A percentile compares a stretch with the other conserved stretches of the same genome.
Evolutionary conservation across 2,329 filamentous ascomycete species (phyloP).

Genomic region (Orbilia ellipsospora): DNA sequence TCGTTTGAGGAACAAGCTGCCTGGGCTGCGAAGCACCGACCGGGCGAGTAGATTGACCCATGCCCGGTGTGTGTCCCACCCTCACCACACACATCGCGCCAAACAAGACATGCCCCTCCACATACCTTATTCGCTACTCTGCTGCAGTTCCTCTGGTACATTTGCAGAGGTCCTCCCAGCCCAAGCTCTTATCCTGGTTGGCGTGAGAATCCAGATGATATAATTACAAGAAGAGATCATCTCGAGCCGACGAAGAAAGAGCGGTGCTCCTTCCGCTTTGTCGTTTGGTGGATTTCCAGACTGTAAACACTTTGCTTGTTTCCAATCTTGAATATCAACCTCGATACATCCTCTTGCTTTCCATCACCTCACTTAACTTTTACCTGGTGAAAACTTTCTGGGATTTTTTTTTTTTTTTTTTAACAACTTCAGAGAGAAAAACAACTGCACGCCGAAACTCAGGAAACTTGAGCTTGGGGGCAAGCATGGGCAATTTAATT

Average conservation of each 20-base stretch:
- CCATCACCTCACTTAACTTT: too few relatives aligned
- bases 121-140: slow-evolving; percentile 53
- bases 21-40: not conserved
- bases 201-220: slow-evolving; percentile 50
- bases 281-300: slow-evolving; percentile 29
- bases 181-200: slow-evolving; percentile 42
- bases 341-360: slow-evolving; percentile 13
- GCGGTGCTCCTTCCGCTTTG: slow-evolving; percentile 51
- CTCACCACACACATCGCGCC: slow-evolving; percentile 37
- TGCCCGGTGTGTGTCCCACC: slow-evolving; percentile 35
- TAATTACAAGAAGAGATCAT: slow-evolving; percentile 55
- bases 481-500: slow-evolving; percentile 53
- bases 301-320: slow-evolving; percentile 16
- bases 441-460: slow-evolving; percentile 22
- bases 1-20: not conserved
- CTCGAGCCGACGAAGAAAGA: slow-evolving; percentile 52
- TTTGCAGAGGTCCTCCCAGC: slow-evolving; percentile 51
- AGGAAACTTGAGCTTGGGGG: slow-evolving; percentile 37
- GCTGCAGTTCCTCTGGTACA: slow-evolving; percentile 21
- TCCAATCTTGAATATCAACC: slow-evolving; percentile 38
- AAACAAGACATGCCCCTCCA: slow-evolving; percentile 56
- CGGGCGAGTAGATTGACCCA: slow-evolving; percentile 39
- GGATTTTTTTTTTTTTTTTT: too few relatives aligned
- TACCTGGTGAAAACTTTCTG: not conserved
- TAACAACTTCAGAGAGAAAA: not conserved